These are phyloP conservation scores for Cryptosporidium parvum DNA, from an alignment of 169 alveolate species.

Conservation along the genomic window DNA sequence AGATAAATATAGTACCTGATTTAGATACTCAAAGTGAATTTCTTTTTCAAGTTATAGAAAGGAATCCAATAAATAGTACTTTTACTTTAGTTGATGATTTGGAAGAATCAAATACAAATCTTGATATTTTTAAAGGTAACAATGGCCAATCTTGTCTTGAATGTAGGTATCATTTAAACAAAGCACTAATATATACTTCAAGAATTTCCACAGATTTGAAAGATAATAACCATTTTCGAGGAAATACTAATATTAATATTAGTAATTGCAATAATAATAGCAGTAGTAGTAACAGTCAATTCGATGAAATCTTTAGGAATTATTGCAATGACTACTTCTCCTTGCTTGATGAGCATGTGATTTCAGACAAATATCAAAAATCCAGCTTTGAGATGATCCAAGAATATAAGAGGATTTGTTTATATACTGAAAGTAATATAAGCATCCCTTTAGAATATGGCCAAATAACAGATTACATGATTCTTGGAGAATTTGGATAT, in stretches of 20 bases:
- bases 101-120: background rate
- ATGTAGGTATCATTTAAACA: constrained; percentile 22
- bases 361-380: background rate
- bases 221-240: background rate
- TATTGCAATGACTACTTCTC: background rate
- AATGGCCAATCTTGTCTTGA: background rate
- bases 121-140: background rate
- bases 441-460: constrained; percentile 11
- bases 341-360: background rate
- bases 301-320: background rate
- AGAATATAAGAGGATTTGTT: constrained; percentile 18
- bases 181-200: constrained; percentile 8
- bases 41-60: background rate
- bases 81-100: constrained; percentile 32
- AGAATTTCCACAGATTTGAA: background rate
- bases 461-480: background rate
- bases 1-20: background rate
- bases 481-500: background rate
- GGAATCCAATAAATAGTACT: constrained; percentile 16
- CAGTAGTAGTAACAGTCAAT: background rate
- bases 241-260: background rate
- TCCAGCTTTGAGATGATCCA: constrained; percentile 7
- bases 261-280: background rate
- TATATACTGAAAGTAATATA: constrained; percentile 9
- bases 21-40: constrained; percentile 14